Evolutionary conservation across 768 basidiomycete genomes (phyloP).

Genomic region (Pulveroboletus sp.): DNA sequence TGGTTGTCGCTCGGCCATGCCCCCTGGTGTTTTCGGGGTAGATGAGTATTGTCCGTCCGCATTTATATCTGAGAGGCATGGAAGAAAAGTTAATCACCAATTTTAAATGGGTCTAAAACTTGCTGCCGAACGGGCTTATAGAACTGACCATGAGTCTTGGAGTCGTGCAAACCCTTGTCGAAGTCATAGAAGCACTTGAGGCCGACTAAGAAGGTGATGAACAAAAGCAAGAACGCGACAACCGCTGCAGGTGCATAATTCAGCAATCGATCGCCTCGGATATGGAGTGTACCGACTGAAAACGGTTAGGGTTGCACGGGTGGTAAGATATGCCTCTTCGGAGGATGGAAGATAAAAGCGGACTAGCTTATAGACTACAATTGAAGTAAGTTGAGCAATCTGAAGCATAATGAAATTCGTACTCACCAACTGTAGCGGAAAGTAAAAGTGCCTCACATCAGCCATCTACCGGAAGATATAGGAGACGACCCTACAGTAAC

Average conservation of each 20-base stretch:
- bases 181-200: conserved; percentile 79
- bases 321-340: conserved; percentile 54
- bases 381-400: neutral
- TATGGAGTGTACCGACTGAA: conserved; percentile 54
- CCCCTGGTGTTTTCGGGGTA: conserved; percentile 35
- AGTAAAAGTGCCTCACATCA: conserved; percentile 1
- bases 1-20: conserved; percentile 44
- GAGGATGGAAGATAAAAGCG: conserved; percentile 71
- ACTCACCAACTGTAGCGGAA: conserved; percentile 26
- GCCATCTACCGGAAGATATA: neutral
- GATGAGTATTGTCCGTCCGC: conserved; percentile 42
- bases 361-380: conserved; percentile 75
- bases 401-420: neutral
- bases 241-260: conserved; percentile 45
- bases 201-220: conserved; percentile 72
- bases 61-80: conserved; percentile 41
- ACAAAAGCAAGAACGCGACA: conserved; percentile 67
- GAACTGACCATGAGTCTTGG: conserved; percentile 72
- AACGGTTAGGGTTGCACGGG: conserved; percentile 70
- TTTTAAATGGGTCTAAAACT: conserved; percentile 19
- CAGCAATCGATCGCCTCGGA: neutral
- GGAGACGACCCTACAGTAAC: conserved; percentile 57
- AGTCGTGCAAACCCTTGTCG: conserved; percentile 66
- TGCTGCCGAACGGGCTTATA: conserved; percentile 30
- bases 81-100: conserved; percentile 34